Conservation (phyloP, 139 green algal genomes). For the Axilococcus clingmanii region DNA sequence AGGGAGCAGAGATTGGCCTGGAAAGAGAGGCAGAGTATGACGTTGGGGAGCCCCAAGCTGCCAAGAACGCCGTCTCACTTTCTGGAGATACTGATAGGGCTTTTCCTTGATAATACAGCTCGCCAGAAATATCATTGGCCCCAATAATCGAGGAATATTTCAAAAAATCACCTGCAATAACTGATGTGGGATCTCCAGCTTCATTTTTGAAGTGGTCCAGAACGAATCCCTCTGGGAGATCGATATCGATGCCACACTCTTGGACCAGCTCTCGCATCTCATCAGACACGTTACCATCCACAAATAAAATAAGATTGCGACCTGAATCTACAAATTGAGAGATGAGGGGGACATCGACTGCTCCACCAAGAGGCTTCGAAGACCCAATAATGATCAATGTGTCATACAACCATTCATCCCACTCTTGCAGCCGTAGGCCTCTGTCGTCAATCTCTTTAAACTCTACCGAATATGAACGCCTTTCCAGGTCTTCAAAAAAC, state of each 20-base stretch:
- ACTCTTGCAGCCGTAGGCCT: constrained; percentile 55
- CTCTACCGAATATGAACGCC: no score
- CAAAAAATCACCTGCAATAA: constrained; percentile 4
- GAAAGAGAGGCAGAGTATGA: constrained; percentile 1
- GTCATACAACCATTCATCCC: constrained; percentile 74
- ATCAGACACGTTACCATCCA: neutral
- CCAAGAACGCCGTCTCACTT: constrained; percentile 36
- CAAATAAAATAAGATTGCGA: neutral
- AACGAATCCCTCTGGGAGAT: constrained; percentile 36
- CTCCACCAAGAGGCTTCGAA: neutral
- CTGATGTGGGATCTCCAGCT: constrained; percentile 3
- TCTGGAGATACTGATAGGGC: constrained; percentile 41
- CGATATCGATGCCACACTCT: constrained; percentile 67
- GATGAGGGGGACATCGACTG: neutral
- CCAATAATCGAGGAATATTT: constrained; percentile 32
- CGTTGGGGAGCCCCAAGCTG: neutral
- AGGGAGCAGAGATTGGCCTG: constrained; percentile 7
- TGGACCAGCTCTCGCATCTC: constrained; percentile 49
- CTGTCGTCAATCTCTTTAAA: constrained; percentile 7
- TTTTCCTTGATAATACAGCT: constrained; percentile 56
- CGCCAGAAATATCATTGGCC: constrained; percentile 10
- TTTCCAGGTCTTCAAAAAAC: no score
- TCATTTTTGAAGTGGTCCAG: constrained; percentile 25
- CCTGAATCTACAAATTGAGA: neutral
- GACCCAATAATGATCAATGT: constrained; percentile 47